A percentile compares a stretch with the other conserved stretches of the same genome.
Conservation (phyloP, 306 rosid genomes). For the Ochetophila trinervis region DNA sequence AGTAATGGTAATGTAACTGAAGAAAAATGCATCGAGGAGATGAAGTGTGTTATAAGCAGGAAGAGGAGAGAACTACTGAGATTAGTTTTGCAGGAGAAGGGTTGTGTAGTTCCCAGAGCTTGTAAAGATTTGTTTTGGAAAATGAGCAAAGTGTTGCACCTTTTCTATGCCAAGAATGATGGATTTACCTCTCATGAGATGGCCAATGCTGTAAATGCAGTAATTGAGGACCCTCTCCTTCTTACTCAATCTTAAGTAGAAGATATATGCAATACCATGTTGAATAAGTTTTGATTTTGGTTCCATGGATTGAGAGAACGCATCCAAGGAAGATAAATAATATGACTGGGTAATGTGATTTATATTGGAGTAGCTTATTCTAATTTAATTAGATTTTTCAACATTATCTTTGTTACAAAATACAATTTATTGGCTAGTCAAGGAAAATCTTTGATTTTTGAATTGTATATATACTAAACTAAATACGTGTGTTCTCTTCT, state of each 20-base stretch:
- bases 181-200: constrained; percentile 64
- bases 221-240: constrained; percentile 52
- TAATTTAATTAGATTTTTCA: no score
- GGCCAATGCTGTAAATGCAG: constrained; percentile 46
- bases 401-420: no score
- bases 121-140: constrained; percentile 91
- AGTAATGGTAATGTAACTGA: constrained; percentile 30
- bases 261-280: no score
- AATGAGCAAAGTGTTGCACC: constrained; percentile 52
- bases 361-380: no score
- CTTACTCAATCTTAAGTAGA: constrained; percentile 3
- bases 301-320: no score
- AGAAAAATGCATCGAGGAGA: constrained; percentile 45
- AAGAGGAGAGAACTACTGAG: constrained; percentile 61
- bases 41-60: constrained; percentile 30
- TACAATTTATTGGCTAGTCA: no score
- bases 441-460: no score
- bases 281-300: no score
- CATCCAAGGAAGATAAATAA: no score
- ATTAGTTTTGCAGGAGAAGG: constrained; percentile 57
- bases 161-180: constrained; percentile 70
- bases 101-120: constrained; percentile 61
- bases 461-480: no score
- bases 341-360: no score
- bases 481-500: no score